Conservation (phyloP, 805 yeast genomes). For the Starmerella geochares region DNA sequence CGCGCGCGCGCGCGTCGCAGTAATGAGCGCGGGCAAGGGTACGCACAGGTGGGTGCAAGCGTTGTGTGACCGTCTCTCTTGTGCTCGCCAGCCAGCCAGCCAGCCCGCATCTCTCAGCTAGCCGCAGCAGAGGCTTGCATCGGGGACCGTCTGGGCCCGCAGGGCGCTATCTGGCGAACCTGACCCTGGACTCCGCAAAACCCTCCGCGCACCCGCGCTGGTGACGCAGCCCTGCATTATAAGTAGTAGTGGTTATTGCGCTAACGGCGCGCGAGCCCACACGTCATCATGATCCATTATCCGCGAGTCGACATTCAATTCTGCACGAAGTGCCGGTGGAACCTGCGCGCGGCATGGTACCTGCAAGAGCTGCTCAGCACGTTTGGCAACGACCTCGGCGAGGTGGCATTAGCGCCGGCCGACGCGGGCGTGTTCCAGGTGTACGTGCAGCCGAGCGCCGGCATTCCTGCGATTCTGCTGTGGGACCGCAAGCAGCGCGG, state of each 20-base stretch:
- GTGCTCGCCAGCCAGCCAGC: too few relatives aligned
- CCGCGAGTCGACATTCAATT: conserved; percentile 62
- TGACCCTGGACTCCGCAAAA: too few relatives aligned
- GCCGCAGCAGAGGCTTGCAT: too few relatives aligned
- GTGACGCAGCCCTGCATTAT: too few relatives aligned
- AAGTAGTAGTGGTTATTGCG: too few relatives aligned
- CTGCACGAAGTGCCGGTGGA: conserved; percentile 83
- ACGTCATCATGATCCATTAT: conserved; percentile 28
- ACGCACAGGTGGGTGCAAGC: neutral
- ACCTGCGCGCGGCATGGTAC: conserved; percentile 79
- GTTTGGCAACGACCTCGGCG: conserved; percentile 49
- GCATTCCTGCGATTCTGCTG: conserved; percentile 31
- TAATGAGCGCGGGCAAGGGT: neutral
- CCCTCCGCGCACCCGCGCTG: too few relatives aligned
- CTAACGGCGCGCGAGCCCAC: too few relatives aligned
- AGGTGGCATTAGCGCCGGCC: conserved; percentile 43
- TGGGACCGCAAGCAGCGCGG: conserved; percentile 50
- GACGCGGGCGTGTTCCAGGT: conserved; percentile 53
- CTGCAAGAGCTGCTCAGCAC: conserved; percentile 78
- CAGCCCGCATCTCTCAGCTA: too few relatives aligned
- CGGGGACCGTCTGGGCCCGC: too few relatives aligned
- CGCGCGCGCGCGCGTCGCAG: neutral
- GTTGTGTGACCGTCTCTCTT: neutral
- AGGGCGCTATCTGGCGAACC: too few relatives aligned
- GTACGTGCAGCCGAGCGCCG: conserved; percentile 36